phyloP scores from a whole-genome alignment of 2,329 filamentous ascomycete species.

The Cladophialophora carrionii region DNA sequence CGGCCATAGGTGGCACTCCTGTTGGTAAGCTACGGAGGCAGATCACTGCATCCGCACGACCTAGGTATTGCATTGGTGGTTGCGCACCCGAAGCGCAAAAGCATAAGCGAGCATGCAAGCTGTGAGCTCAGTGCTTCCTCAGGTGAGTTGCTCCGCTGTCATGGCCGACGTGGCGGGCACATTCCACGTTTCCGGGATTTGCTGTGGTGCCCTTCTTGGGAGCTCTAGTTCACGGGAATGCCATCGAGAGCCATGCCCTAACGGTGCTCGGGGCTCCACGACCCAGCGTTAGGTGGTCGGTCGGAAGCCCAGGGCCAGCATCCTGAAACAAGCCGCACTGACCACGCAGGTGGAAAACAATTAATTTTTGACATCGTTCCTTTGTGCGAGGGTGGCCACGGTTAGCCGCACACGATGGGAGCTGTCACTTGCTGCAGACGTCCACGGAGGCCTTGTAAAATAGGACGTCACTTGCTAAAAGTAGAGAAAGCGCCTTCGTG shows the following conservation, averaged over 20 bases:
- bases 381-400: slow-evolving; percentile 31
- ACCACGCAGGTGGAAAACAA: slow-evolving; percentile 15
- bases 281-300: slow-evolving; percentile 9
- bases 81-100: slow-evolving; percentile 8
- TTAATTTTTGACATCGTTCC: slow-evolving; percentile 21
- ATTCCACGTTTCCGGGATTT: slow-evolving; percentile 30
- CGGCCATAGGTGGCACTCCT: background rate
- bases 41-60: slow-evolving; percentile 12
- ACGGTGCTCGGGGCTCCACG: slow-evolving; percentile 19
- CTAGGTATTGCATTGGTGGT: slow-evolving; percentile 7
- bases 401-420: slow-evolving; percentile 27
- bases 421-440: slow-evolving; percentile 32
- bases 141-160: background rate
- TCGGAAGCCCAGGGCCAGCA: slow-evolving; percentile 19
- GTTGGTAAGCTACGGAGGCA: background rate
- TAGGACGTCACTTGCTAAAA: slow-evolving; percentile 22
- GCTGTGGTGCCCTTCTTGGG: slow-evolving; percentile 10
- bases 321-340: slow-evolving; percentile 34
- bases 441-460: slow-evolving; percentile 29
- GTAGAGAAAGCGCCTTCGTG: slow-evolving; percentile 11
- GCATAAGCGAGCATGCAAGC: background rate
- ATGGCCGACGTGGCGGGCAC: background rate
- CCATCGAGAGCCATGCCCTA: slow-evolving; percentile 11
- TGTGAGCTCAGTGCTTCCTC: background rate
- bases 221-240: slow-evolving; percentile 20